A percentile compares a stretch with the other conserved stretches of the same genome.
Evolutionary conservation across 2,329 filamentous ascomycete species (phyloP).

Genomic region (Elsinoe arachidis): DNA sequence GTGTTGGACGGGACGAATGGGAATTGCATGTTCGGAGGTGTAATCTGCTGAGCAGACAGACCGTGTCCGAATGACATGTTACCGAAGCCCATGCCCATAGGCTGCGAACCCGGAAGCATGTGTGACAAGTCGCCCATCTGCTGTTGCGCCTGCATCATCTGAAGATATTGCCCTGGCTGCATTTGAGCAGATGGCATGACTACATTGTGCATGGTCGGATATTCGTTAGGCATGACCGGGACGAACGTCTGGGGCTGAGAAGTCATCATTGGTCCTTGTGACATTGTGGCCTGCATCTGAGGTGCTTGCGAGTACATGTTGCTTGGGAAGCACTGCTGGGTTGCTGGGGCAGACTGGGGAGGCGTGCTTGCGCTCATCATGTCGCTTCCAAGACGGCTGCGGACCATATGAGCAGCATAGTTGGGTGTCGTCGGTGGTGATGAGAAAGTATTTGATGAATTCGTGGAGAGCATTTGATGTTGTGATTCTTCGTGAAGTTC

Average conservation of each 20-base stretch:
- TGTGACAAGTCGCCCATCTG: slow-evolving; percentile 16
- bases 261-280: slow-evolving; percentile 15
- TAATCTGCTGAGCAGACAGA: slow-evolving; percentile 14
- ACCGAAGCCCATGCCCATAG: background rate
- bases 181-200: slow-evolving; percentile 14
- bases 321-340: slow-evolving; percentile 38
- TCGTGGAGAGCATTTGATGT: slow-evolving; percentile 19
- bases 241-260: slow-evolving; percentile 16
- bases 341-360: slow-evolving; percentile 42
- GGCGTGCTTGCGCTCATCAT: slow-evolving; percentile 38
- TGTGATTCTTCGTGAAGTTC: slow-evolving; percentile 28
- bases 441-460: slow-evolving; percentile 23
- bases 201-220: slow-evolving; percentile 16
- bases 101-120: slow-evolving; percentile 8
- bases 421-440: slow-evolving; percentile 41
- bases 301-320: slow-evolving; percentile 23
- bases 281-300: slow-evolving; percentile 15
- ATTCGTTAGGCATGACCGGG: slow-evolving; percentile 16
- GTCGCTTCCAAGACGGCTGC: slow-evolving; percentile 26
- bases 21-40: slow-evolving; percentile 15
- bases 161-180: slow-evolving; percentile 14
- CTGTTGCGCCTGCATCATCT: slow-evolving; percentile 16
- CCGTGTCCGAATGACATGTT: slow-evolving; percentile 6
- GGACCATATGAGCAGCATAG: slow-evolving; percentile 23
- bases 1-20: slow-evolving; percentile 15